These are phyloP conservation scores for Mrakia gelida DNA, from an alignment of 768 basidiomycete genomes.

Conservation along the genomic window DNA sequence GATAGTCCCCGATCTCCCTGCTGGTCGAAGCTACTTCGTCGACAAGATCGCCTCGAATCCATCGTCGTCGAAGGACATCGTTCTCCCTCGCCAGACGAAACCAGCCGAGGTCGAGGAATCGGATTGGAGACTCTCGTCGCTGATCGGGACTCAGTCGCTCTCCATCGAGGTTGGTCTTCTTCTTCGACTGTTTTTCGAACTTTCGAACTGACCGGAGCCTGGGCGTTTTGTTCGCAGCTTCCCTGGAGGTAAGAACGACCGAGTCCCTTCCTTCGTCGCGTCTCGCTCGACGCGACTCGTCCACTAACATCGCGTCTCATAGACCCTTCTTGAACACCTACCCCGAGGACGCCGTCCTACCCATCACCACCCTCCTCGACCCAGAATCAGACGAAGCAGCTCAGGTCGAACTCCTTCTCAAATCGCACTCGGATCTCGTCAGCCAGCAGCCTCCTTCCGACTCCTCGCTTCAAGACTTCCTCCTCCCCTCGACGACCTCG, in stretches of 20 bases:
- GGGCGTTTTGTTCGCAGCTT: too few species aligned
- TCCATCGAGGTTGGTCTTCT: not conserved
- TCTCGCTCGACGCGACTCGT: not conserved
- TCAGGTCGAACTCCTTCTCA: not conserved
- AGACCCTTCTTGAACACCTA: conserved; percentile 6
- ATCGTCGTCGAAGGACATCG: not conserved
- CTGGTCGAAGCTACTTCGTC: not conserved
- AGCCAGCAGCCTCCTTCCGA: not conserved
- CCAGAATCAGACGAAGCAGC: not conserved
- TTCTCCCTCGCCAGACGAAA: not conserved
- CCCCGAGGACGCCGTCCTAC: not conserved
- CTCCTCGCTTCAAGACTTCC: not conserved
- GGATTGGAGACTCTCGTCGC: not conserved
- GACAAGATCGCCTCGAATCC: not conserved
- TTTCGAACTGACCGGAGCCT: not conserved
- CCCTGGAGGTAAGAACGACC: not conserved
- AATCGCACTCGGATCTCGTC: not conserved
- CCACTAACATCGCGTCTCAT: not conserved
- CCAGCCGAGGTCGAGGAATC: not conserved
- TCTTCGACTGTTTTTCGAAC: not conserved
- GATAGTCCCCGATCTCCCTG: not conserved
- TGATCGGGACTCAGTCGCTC: not conserved
- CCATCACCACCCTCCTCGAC: not conserved
- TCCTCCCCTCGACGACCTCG: not conserved
- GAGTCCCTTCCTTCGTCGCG: not conserved